Base-by-base conservation (phyloP, 345 rosid genomes). In the Angophora floribunda region DNA sequence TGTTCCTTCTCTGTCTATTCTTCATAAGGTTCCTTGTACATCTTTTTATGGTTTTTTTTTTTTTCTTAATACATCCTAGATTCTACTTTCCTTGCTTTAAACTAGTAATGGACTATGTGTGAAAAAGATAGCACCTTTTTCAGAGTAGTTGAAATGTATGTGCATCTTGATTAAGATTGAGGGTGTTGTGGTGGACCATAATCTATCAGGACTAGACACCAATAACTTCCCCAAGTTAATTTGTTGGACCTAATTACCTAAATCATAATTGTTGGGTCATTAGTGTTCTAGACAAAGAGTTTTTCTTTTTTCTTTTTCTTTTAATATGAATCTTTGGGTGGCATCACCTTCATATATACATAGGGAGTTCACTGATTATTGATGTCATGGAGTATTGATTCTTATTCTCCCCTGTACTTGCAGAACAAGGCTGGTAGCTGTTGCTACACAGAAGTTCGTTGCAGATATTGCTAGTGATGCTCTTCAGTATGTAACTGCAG, bases 391-490 rank as follows among this genome's bases (percentile, higher is more conserved):
- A 75, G 82, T 75, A 17, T 36, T 75, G 82, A 75, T 9, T 36
- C 63, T 28, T 85, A 15, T 30, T 85, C 61, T 85, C 21, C 9
- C 87, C 28, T 85, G 0, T 52, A 79, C 88, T 88, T 92, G 90
- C 97, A 98, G 99, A 89, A 91, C 93, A 88, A 94, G 99, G 93
- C 92, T 98, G 89, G 97, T 97, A 50, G 98, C 99, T 88, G 97
- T 98, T 90, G 99, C 99, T 55, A 98, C 99, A 19, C 99, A 97
- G 89, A 98, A 98, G 92, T 98, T 97, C 41, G 97, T 98, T 87
- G 90, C 99, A 16, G 99, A 98, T 91, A 98, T 98, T 90, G 99
- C 99, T 78, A 93, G 91, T 15, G 98, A 98, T 79, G 97, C 99
- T 50, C 98, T 98, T 87, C 96, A 93, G 98, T 97, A 95, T 86